phyloP scores from a whole-genome alignment of 371 early-diverging fungal species.

The Syncephalastrum sp. region DNA sequence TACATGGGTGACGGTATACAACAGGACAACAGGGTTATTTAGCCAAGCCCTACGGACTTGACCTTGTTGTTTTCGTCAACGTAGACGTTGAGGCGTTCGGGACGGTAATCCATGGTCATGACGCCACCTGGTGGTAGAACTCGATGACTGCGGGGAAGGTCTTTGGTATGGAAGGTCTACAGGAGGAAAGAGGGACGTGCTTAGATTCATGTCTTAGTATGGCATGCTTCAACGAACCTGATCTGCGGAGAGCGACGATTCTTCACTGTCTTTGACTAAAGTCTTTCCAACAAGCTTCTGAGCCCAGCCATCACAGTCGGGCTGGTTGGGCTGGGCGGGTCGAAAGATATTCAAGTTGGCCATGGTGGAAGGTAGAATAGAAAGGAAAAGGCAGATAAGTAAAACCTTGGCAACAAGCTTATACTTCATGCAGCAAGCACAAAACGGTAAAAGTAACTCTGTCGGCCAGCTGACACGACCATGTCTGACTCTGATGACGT shows the following conservation, averaged over 20 bases:
- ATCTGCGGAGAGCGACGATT: constrained; percentile 21
- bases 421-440: too few species aligned
- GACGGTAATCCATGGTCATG: constrained; percentile 38
- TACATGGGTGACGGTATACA: not conserved
- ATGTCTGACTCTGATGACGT: too few species aligned
- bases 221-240: constrained; percentile 22
- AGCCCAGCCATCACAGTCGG: constrained; percentile 25
- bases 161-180: constrained; percentile 30
- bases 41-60: constrained; percentile 32
- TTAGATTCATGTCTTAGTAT: not conserved
- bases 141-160: constrained; percentile 31
- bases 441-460: too few species aligned
- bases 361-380: too few species aligned
- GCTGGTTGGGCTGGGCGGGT: too few species aligned
- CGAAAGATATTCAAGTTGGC: too few species aligned
- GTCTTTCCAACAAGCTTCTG: constrained; percentile 40
- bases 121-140: constrained; percentile 26
- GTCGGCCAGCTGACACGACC: too few species aligned
- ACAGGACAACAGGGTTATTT: constrained; percentile 3
- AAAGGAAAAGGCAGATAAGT: too few species aligned
- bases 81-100: constrained; percentile 37
- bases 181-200: too few species aligned
- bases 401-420: too few species aligned
- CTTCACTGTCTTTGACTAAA: constrained; percentile 25
- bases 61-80: constrained; percentile 29